Percentiles rank a stretch among this genome's conserved stretches.
Evolutionary conservation across 192 early-diverging fungal species (phyloP).

Genomic region (Podila clonocystis): DNA sequence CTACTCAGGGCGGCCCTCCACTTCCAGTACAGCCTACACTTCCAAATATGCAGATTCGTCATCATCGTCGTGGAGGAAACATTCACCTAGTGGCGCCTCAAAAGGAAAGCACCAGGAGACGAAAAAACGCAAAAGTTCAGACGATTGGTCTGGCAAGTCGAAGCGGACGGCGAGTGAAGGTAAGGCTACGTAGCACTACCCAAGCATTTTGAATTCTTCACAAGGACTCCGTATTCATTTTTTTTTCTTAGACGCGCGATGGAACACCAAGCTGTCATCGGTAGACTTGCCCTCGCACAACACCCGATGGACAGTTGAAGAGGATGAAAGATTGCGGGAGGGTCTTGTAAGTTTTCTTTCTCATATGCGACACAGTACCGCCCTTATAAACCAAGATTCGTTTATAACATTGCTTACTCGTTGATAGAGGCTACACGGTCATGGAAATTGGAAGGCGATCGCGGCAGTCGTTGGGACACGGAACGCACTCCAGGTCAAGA

Average conservation of each 20-base stretch:
- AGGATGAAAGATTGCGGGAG: constrained; percentile 62
- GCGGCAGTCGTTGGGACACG: constrained; percentile 60
- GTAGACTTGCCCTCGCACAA: constrained; percentile 61
- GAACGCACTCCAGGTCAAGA: constrained; percentile 70
- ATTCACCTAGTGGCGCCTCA: background rate
- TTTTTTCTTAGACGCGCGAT: constrained; percentile 15
- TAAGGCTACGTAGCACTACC: background rate
- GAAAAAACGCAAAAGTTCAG: constrained; percentile 39
- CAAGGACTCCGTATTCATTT: background rate
- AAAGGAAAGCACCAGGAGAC: constrained; percentile 35
- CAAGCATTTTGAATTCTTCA: too few relatives aligned
- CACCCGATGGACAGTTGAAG: constrained; percentile 66
- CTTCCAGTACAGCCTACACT: constrained; percentile 18
- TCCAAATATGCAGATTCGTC: background rate
- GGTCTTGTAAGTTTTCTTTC: constrained; percentile 55
- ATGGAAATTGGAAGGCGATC: constrained; percentile 68
- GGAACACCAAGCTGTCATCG: constrained; percentile 52
- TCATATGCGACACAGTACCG: background rate
- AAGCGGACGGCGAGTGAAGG: constrained; percentile 48
- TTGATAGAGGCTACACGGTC: constrained; percentile 55
- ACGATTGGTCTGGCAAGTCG: constrained; percentile 25
- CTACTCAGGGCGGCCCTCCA: constrained; percentile 57
- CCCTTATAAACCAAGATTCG: background rate
- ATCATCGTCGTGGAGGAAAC: constrained; percentile 9
- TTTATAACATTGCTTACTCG: constrained; percentile 1